Base-by-base conservation (phyloP, 2,329 filamentous ascomycete species). In the Fusarium hainanense region DNA sequence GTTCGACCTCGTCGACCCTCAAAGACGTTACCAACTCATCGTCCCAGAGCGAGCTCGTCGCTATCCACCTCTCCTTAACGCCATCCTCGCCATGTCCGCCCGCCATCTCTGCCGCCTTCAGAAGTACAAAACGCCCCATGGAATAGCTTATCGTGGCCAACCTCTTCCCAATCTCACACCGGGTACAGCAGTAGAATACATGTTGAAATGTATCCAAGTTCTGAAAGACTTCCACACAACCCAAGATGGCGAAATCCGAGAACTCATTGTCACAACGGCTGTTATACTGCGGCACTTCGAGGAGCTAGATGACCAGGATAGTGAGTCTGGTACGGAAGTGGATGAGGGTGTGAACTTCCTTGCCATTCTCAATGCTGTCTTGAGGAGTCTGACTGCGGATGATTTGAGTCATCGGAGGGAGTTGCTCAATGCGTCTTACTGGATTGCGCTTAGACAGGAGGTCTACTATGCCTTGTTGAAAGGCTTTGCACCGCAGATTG, bases 371-470 rank as follows among this genome's bases (percentile, higher is more conserved):
- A 74, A 73, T 10, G 59, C 66, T 11, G 71, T 74, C 0, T 42
- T 74, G 1, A 57, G 71, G 4, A 74, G 63, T 7, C 9, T 73
- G 0, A 74, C 69, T 0, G 63, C 69, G 0, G 60, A 69, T 6
- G 68, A 73, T 12, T 23, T 74, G 2, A 56, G 66, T 0, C 56
- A 71, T 6, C 68, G 54, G 0, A 25, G 71, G 7, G 69, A 69
- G 1, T 25, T 74, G 0, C 28, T 74, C 0, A 64, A 73, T 2
- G 69, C 68, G 0, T 74, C 71, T 0, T 74, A 74, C 1, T 74
- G 71, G 72, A 69, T 73, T 14, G 72, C 72, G 0, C 4, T 74
- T 0, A 54, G 71, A 11, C 71, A 74, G 2, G 71, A 74, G 1
- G 68, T 74, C 0, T 74, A 74, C 3, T 74, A 73, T 20, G 69